Base-by-base conservation (phyloP, 164 flowering plant species). In the Stephania yunnanensis region DNA sequence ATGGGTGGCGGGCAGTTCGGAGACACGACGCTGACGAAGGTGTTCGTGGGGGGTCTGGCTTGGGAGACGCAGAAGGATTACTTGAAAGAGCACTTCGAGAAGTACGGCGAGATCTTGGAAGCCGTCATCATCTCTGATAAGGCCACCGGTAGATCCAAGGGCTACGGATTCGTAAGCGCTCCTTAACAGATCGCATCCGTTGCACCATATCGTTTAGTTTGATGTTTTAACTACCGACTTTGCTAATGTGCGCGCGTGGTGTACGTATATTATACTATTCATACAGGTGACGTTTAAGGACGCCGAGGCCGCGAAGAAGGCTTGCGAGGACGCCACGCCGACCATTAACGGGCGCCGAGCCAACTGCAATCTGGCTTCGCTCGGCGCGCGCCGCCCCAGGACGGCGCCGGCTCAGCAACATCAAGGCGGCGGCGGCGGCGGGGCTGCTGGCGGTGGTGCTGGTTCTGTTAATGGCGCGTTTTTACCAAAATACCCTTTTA, bases 1-100 rank as follows among this genome's bases (percentile, higher is more conserved):
- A 73, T 76, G 7, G 83, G 42, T 36, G 42, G 42, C 42, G 42
- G 81, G 9, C 92, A 84, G 81, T 88, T 89, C 76, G 93, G 91
- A 0, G 99, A 95, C 80, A 95, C 99, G 10, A 87, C 97, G 15
- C 78, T 89, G 44, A 93, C 95, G 46, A 95, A 95, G 68, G 94
- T 95, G 42, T 95, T 95, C 69, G 98, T 95, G 0, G 99, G 99
- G 17, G 99, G 99, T 2, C 74, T 95, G 22, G 98, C 98, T 0
- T 95, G 99, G 99, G 99, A 95, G 79, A 93, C 99, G 31, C 98
- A 92, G 5, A 89, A 82, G 78, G 98, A 95, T 31, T 85, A 87
- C 71, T 74, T 95, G 88, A 82, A 86, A 73, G 89, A 88, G 17
- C 91, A 95, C 73, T 95, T 93, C 74, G 88, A 89, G 52, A 83